A percentile compares a stretch with the other conserved stretches of the same genome.
Conservation (phyloP, 495 filamentous ascomycete species). For the Penicillium cosmopolitanum region DNA sequence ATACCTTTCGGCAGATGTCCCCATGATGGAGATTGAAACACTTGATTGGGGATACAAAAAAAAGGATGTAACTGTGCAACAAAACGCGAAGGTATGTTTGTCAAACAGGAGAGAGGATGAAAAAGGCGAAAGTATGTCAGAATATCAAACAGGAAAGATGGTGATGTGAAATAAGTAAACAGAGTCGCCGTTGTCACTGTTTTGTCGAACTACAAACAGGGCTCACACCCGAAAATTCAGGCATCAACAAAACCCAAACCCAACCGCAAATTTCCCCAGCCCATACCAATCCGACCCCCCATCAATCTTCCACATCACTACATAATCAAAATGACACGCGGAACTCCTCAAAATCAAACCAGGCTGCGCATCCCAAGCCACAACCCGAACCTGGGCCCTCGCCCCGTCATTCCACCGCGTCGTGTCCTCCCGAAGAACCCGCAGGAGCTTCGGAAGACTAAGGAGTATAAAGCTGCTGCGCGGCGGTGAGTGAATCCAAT, state of each 20-base stretch:
- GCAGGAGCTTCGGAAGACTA: conserved; percentile 32
- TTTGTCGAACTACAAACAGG: background rate
- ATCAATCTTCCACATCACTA: background rate
- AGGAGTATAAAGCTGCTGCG: conserved; percentile 35
- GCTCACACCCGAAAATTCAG: background rate
- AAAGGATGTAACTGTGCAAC: too few species aligned
- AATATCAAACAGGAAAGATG: background rate
- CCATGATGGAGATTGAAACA: background rate
- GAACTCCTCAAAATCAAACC: background rate
- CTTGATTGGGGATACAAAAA: too few species aligned
- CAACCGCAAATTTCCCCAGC: conserved; percentile 1
- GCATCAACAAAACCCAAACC: background rate
- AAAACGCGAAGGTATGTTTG: too few species aligned
- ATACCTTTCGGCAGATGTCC: background rate
- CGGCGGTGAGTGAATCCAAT: conserved; percentile 23
- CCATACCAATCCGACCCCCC: background rate
- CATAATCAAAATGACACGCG: background rate
- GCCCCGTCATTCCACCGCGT: conserved; percentile 9
- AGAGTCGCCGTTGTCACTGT: too few species aligned
- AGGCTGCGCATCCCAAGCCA: background rate
- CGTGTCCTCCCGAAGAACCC: conserved; percentile 9
- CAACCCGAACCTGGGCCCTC: background rate
- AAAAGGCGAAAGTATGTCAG: too few species aligned
- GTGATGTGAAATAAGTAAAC: background rate
- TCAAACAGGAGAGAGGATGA: background rate